Percentiles rank a stretch among this genome's conserved stretches.
Conservation (phyloP, 768 basidiomycete genomes). For the Clitopilus passeckerianus region DNA sequence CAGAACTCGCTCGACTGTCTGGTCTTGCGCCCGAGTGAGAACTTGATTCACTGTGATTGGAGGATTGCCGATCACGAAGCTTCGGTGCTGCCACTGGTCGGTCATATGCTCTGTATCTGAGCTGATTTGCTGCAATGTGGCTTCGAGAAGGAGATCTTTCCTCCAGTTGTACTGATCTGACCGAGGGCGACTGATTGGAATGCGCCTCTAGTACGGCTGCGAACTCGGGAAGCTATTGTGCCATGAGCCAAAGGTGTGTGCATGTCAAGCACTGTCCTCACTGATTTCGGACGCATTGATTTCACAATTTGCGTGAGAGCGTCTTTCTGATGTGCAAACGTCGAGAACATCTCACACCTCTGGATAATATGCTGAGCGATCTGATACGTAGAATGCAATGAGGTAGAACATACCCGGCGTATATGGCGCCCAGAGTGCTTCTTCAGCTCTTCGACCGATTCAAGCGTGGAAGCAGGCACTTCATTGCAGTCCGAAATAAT, state of each 20-base stretch:
- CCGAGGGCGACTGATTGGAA: slow-evolving; percentile 3
- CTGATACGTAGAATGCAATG: not conserved
- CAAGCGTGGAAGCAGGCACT: slow-evolving; percentile 40
- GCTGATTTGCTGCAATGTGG: slow-evolving; percentile 33
- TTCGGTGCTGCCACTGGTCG: slow-evolving; percentile 45
- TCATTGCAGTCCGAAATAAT: slow-evolving; percentile 54
- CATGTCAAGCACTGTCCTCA: slow-evolving; percentile 23
- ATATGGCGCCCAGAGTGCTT: slow-evolving; percentile 49
- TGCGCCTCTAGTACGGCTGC: slow-evolving; percentile 34
- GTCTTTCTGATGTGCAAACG: slow-evolving; percentile 37
- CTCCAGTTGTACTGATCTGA: slow-evolving; percentile 9
- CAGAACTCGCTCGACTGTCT: slow-evolving; percentile 11
- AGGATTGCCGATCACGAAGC: slow-evolving; percentile 27
- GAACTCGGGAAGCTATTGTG: slow-evolving; percentile 66
- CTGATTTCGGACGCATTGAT: slow-evolving; percentile 50
- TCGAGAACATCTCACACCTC: slow-evolving; percentile 70
- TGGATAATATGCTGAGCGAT: slow-evolving; percentile 20
- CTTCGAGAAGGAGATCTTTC: slow-evolving; percentile 13
- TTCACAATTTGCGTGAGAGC: slow-evolving; percentile 42
- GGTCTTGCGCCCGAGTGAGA: slow-evolving; percentile 17
- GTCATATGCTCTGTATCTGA: slow-evolving; percentile 71
- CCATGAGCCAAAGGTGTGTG: slow-evolving; percentile 1
- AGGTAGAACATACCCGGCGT: slow-evolving; percentile 38
- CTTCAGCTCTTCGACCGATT: slow-evolving; percentile 36
- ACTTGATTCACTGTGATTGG: slow-evolving; percentile 19